phyloP scores from a whole-genome alignment of 345 rosid genomes.

The Salix purpurea region DNA sequence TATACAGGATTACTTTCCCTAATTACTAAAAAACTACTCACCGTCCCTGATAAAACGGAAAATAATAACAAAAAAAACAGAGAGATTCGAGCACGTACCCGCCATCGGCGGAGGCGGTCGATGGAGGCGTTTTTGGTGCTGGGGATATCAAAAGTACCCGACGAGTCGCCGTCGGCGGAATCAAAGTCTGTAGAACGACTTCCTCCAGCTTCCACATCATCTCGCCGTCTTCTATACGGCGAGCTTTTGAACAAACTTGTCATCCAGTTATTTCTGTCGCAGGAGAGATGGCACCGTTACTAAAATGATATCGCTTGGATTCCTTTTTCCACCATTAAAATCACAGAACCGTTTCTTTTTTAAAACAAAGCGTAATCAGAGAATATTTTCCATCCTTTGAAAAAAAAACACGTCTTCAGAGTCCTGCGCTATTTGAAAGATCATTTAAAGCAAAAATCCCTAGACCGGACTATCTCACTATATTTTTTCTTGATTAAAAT shows the following conservation, averaged over 20 bases:
- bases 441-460: background rate
- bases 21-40: background rate
- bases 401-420: no score
- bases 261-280: constrained; percentile 24
- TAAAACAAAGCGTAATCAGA: no score
- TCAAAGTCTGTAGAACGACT: background rate
- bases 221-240: constrained; percentile 16
- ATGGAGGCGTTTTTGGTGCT: constrained; percentile 29
- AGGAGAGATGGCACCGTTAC: constrained; percentile 34
- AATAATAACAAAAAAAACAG: background rate
- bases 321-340: background rate
- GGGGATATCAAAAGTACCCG: constrained; percentile 18
- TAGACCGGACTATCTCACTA: no score
- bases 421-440: background rate
- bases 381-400: no score
- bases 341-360: background rate
- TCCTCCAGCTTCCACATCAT: constrained; percentile 14
- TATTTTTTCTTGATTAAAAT: no score
- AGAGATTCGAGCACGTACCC: constrained; percentile 1
- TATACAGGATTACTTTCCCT: no score
- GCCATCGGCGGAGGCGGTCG: constrained; percentile 30
- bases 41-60: background rate
- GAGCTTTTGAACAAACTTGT: constrained; percentile 4
- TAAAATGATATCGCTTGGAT: background rate
- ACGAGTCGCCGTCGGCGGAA: background rate